phyloP scores from a whole-genome alignment of 129 eudicot species.

The Lactuca saligna region DNA sequence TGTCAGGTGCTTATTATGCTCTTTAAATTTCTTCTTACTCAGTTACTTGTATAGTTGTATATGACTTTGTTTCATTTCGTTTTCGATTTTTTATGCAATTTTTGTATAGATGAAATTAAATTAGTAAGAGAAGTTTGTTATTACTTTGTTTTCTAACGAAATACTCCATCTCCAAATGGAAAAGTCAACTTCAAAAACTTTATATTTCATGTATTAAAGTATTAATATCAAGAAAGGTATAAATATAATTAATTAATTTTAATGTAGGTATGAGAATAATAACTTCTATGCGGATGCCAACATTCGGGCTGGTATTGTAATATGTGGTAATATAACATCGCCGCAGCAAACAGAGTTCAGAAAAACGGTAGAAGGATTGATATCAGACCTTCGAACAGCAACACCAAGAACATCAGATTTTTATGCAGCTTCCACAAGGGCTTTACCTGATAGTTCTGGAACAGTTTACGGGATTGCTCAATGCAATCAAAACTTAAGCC shows the following conservation, averaged over 20 bases:
- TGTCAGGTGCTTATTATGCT: slow-evolving; percentile 28
- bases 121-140: background rate
- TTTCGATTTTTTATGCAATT: background rate
- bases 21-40: background rate
- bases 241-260: background rate
- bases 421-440: slow-evolving; percentile 51
- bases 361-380: slow-evolving; percentile 27
- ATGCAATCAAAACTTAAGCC: slow-evolving; percentile 48
- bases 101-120: too few species aligned
- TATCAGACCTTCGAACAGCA: slow-evolving; percentile 41
- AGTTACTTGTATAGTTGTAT: background rate
- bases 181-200: background rate
- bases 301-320: slow-evolving; percentile 27
- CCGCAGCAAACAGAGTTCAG: slow-evolving; percentile 31
- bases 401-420: slow-evolving; percentile 44
- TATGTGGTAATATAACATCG: slow-evolving; percentile 37
- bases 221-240: background rate
- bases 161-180: background rate
- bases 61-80: background rate
- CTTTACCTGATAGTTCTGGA: slow-evolving; percentile 13
- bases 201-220: too few species aligned
- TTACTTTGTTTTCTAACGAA: background rate
- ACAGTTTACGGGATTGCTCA: slow-evolving; percentile 46
- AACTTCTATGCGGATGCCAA: slow-evolving; percentile 39
- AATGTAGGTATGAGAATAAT: slow-evolving; percentile 50